A percentile compares a stretch with the other conserved stretches of the same genome.
phyloP scores from a whole-genome alignment of 192 early-diverging fungal species.

The Linnemannia elongata region DNA sequence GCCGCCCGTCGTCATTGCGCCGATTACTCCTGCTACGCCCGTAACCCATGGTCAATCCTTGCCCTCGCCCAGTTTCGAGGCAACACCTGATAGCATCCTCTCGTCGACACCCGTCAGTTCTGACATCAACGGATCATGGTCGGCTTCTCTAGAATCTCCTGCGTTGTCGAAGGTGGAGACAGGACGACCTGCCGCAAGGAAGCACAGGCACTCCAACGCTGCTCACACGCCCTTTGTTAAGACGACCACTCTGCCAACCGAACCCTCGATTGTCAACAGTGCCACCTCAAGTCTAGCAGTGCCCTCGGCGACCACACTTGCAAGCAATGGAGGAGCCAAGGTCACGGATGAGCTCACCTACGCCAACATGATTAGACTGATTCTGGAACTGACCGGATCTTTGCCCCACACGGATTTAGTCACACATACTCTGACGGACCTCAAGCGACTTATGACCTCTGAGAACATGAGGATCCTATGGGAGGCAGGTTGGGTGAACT shows the following conservation, averaged over 20 bases:
- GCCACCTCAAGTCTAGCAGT: background rate
- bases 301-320: background rate
- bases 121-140: slow-evolving; percentile 1
- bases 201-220: slow-evolving; percentile 22
- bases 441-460: slow-evolving; percentile 57
- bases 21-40: background rate
- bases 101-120: background rate
- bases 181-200: slow-evolving; percentile 9
- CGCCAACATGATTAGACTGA: slow-evolving; percentile 47
- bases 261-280: slow-evolving; percentile 26
- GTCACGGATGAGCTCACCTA: slow-evolving; percentile 58
- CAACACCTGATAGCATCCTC: background rate
- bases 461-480: slow-evolving; percentile 59
- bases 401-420: slow-evolving; percentile 53
- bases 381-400: slow-evolving; percentile 51
- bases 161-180: background rate
- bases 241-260: slow-evolving; percentile 29
- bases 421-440: slow-evolving; percentile 53
- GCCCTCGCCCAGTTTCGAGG: background rate
- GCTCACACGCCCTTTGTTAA: slow-evolving; percentile 38
- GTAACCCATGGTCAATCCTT: background rate
- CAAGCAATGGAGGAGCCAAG: slow-evolving; percentile 36
- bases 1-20: background rate
- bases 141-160: background rate
- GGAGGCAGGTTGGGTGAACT: slow-evolving; percentile 58